A percentile compares a stretch with the other conserved stretches of the same genome.
Evolutionary conservation across 23 red algal species (phyloP).

Genomic region (Gracilaria vermiculophylla): DNA sequence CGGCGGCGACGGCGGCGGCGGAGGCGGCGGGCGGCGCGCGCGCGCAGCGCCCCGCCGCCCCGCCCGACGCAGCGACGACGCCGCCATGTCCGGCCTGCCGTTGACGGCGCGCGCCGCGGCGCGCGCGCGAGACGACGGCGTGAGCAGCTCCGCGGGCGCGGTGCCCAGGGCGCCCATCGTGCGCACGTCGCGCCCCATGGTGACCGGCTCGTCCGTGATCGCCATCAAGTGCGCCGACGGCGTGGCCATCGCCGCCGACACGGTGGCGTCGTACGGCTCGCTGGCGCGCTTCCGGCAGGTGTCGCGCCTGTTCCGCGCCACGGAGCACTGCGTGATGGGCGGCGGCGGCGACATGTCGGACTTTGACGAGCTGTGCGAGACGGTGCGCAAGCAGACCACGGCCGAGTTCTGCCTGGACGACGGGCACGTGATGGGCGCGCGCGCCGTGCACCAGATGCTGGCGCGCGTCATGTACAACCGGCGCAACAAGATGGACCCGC

Average conservation of each 20-base stretch:
- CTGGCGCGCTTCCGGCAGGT: conserved; percentile 83
- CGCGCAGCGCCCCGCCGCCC: background rate
- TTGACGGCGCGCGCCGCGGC: background rate
- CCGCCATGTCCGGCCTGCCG: conserved; percentile 32
- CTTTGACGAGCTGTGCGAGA: conserved; percentile 71
- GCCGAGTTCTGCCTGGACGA: conserved; percentile 76
- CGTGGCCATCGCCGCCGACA: conserved; percentile 85
- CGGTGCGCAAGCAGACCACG: conserved; percentile 51
- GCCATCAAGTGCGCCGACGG: conserved; percentile 91
- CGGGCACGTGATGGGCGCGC: conserved; percentile 46
- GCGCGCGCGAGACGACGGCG: conserved; percentile 7
- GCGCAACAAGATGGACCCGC: conserved; percentile 87
- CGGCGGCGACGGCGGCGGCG: background rate
- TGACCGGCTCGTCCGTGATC: conserved; percentile 87
- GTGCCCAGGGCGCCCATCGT: conserved; percentile 22
- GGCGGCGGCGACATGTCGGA: conserved; percentile 92
- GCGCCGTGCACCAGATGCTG: conserved; percentile 81
- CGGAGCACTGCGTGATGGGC: conserved; percentile 59
- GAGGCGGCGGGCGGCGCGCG: background rate
- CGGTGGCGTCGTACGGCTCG: conserved; percentile 96
- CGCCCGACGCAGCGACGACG: too few relatives aligned
- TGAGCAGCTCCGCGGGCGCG: conserved; percentile 28
- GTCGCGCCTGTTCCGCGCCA: conserved; percentile 60
- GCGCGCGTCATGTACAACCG: conserved; percentile 88
- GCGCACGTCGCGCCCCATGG: conserved; percentile 81